Percentiles rank a stretch among this genome's conserved stretches.
Evolutionary conservation across 768 basidiomycete genomes (phyloP).

Genomic region (Hypholoma fasciculare): DNA sequence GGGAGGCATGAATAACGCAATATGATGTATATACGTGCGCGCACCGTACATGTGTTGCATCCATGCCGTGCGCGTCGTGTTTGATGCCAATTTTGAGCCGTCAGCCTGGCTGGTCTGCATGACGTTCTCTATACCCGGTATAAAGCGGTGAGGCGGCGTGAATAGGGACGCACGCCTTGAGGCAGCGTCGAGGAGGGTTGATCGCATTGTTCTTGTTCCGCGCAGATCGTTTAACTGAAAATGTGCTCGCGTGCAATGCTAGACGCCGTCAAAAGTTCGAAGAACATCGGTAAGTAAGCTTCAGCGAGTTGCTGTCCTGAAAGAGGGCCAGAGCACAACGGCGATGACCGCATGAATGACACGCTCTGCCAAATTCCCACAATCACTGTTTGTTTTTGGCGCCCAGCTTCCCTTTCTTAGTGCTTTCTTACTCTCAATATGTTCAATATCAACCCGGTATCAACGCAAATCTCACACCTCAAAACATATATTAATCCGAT

Average conservation of each 20-base stretch:
- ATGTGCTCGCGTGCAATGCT: not conserved
- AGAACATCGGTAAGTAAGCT: not conserved
- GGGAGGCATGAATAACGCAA: conserved; percentile 19
- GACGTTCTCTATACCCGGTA: conserved; percentile 5
- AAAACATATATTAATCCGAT: no score
- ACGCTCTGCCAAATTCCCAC: not conserved
- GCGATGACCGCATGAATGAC: conserved; percentile 6
- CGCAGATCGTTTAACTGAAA: not conserved
- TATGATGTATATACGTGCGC: conserved; percentile 23
- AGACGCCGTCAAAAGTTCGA: not conserved
- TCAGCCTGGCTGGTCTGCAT: conserved; percentile 20
- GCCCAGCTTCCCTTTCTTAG: no score
- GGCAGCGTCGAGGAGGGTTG: conserved; percentile 11
- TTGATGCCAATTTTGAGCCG: conserved; percentile 16
- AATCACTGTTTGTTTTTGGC: no score
- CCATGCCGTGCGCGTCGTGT: conserved; percentile 18
- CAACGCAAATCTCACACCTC: no score
- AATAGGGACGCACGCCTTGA: conserved; percentile 7
- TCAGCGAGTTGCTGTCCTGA: not conserved
- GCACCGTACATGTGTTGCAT: conserved; percentile 22
- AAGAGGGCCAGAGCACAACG: not conserved
- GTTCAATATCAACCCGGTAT: no score
- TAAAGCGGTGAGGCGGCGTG: not conserved
- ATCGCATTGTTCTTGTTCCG: not conserved
- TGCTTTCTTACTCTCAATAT: no score